Evolutionary conservation across 176 grass and related monocot genomes (phyloP), one percentile per base, ranked within the genome.

Genomic region (Rhynchospora pubera): DNA sequence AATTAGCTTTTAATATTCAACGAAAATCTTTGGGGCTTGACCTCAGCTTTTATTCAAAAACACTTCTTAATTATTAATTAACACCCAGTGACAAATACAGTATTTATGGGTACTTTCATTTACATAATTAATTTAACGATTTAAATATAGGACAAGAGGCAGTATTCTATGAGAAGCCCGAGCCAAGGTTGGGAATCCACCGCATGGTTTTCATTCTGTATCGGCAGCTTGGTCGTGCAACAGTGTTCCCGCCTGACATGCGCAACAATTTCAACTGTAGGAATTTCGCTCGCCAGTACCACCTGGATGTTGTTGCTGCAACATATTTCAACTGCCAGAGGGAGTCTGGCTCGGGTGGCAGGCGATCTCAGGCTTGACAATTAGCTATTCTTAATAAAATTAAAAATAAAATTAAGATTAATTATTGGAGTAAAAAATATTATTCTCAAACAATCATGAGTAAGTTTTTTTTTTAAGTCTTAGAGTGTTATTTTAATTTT

Each of bases 271-370:
- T 97, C 84, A 88, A 47, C 64, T 85, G 85, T 80, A 90, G 77
- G 57, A 86, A 12, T 60, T 91, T 93, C 42, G 87, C 87, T 45
- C 69, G 32, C 3, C 83, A 91, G 58, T 53, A 97, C 69, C 89
- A 97, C 42, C 94, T 93, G 30, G 88, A 69, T n/a, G 62, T 84
- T 11, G 89, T 79, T 0, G 73, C 83, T n/a, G 89, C 85, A 28
- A 82, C 83, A 79, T 91, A 93, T 65, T 97, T 91, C 85, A 91
- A 91, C 55, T 97, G 89, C 86, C 94, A 93, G 86, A 85, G 89
- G 85, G 94, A 93, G 76, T 83, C 83, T 18, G 89, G 94, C 34
- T 87, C 82, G 0, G 91, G 89, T 6, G 94, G 94, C 80, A 66
- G 91, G 65, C 87, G 89, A 79, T 93, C 26, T 93, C 28, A 24